Conservation (phyloP, 257 asterid genomes). For the Solanum tacnaense region DNA sequence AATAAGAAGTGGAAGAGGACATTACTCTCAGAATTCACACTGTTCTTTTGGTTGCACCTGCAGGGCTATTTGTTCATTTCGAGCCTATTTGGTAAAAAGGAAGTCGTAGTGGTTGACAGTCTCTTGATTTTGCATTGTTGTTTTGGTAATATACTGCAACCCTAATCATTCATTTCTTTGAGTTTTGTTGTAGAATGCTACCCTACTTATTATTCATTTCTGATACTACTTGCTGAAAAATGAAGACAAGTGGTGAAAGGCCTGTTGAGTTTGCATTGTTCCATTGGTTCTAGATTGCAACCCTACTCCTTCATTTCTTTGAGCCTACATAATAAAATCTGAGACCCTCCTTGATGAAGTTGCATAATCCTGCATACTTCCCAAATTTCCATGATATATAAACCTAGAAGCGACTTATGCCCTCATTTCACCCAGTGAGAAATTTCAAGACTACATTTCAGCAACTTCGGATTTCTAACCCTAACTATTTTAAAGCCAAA, state of each 20-base stretch:
- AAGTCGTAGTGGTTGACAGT: background rate
- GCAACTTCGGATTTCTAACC: background rate
- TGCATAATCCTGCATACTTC: background rate
- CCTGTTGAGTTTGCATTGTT: background rate
- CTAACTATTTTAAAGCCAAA: background rate
- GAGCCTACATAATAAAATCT: background rate
- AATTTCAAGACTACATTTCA: background rate
- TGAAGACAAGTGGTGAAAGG: background rate
- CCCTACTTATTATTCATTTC: background rate
- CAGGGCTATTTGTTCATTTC: background rate
- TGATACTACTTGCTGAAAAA: background rate
- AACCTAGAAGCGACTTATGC: background rate
- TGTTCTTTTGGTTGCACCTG: background rate
- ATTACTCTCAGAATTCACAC: background rate
- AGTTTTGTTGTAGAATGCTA: background rate
- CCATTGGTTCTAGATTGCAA: background rate
- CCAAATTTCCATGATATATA: background rate
- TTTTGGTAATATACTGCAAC: background rate
- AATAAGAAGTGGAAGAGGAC: background rate
- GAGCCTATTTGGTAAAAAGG: background rate
- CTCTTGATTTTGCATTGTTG: background rate
- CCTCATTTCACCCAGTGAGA: background rate
- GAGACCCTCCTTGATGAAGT: background rate
- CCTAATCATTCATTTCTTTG: background rate
- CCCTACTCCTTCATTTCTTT: background rate